Percentiles rank a stretch among this genome's conserved stretches.
These are phyloP conservation scores for Cnidoscolus chayamansa DNA, from an alignment of 441 rosid species.

Conservation along the genomic window DNA sequence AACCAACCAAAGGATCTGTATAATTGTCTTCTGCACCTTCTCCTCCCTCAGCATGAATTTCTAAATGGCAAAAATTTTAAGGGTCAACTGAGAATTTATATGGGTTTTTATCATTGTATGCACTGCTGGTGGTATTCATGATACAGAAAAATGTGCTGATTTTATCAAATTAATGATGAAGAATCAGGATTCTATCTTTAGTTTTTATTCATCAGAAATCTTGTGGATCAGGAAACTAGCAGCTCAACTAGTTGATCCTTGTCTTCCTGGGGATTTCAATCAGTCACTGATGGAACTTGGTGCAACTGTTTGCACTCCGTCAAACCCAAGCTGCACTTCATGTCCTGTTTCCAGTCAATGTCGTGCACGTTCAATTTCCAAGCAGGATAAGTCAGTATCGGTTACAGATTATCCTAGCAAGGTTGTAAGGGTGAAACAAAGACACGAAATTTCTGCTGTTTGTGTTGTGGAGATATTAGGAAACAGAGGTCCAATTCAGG, in stretches of 20 bases:
- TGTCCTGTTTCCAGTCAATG: slow-evolving; percentile 82
- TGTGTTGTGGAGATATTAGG: slow-evolving; percentile 76
- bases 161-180: background rate
- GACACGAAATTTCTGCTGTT: slow-evolving; percentile 61
- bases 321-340: slow-evolving; percentile 63
- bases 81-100: background rate
- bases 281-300: slow-evolving; percentile 96
- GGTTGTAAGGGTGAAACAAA: slow-evolving; percentile 62
- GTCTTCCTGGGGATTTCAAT: slow-evolving; percentile 86
- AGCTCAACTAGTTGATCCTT: slow-evolving; percentile 76
- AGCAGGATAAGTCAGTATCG: slow-evolving; percentile 36
- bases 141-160: background rate
- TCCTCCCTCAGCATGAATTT: too few relatives aligned
- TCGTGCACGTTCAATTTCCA: slow-evolving; percentile 52
- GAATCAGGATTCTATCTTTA: background rate
- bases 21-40: background rate
- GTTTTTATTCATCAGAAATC: slow-evolving; percentile 19
- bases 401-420: slow-evolving; percentile 80
- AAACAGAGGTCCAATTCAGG: slow-evolving; percentile 25
- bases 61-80: too few relatives aligned
- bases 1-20: background rate
- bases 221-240: slow-evolving; percentile 65
- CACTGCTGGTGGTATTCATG: background rate
- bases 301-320: slow-evolving; percentile 71
- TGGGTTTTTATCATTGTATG: background rate